phyloP scores from a whole-genome alignment of 2,329 filamentous ascomycete genomes.

The Pseudocercospora macadamiae region DNA sequence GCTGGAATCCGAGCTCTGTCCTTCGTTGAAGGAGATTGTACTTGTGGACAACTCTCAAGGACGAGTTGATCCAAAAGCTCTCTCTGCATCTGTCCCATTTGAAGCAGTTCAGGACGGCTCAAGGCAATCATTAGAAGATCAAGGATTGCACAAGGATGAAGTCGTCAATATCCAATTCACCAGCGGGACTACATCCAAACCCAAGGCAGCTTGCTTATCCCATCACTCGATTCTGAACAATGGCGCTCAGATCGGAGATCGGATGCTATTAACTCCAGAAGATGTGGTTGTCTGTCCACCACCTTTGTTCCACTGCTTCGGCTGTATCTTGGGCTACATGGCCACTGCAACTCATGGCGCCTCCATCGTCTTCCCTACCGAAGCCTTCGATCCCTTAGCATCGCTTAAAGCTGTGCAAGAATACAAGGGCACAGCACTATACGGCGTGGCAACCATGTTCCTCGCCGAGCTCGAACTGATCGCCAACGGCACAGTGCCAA shows the following conservation, averaged over 20 bases:
- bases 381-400: slow-evolving; percentile 81
- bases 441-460: slow-evolving; percentile 95
- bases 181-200: slow-evolving; percentile 85
- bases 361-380: slow-evolving; percentile 80
- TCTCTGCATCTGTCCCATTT: slow-evolving; percentile 51
- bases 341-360: slow-evolving; percentile 84
- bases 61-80: slow-evolving; percentile 50
- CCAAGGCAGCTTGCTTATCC: slow-evolving; percentile 84
- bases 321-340: slow-evolving; percentile 91
- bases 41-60: slow-evolving; percentile 76
- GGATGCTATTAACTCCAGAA: slow-evolving; percentile 75
- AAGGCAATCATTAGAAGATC: slow-evolving; percentile 46
- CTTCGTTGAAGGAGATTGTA: slow-evolving; percentile 71
- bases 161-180: slow-evolving; percentile 97
- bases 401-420: slow-evolving; percentile 67
- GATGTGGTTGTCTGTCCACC: slow-evolving; percentile 72
- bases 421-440: slow-evolving; percentile 69
- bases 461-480: slow-evolving; percentile 82
- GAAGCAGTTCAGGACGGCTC: slow-evolving; percentile 45
- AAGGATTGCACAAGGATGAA: slow-evolving; percentile 63
- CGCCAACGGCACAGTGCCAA: slow-evolving; percentile 35
- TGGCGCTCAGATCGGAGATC: slow-evolving; percentile 76
- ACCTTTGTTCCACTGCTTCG: slow-evolving; percentile 74
- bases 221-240: slow-evolving; percentile 93
- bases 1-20: slow-evolving; percentile 62